Evolutionary conservation across 2,329 filamentous ascomycete genomes (phyloP), one percentile per base, ranked within the genome.

Genomic region (Epichloe glyceriae): DNA sequence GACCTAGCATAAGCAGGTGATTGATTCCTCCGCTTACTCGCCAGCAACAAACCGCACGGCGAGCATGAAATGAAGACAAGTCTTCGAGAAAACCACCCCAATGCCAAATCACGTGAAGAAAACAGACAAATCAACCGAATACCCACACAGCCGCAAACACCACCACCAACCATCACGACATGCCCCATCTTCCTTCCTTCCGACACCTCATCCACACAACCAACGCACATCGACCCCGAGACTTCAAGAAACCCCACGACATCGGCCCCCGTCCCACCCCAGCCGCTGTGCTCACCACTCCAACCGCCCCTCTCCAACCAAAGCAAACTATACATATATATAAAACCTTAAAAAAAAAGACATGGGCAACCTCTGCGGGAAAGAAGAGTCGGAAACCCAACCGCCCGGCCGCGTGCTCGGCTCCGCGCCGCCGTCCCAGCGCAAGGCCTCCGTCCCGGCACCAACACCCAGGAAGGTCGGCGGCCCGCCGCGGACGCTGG

Each of bases 321-420:
- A 30, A 10, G 26, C 26, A 30, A 30, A 30, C 26, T 0, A 30
- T 8, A 30, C 0, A 30, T 8, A 30, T 0, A 11, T 19, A 40
- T 7, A 39, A 17, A 39, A 39, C 4, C 20, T 6, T 19, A 19
- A 11, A 39, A n/a, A 39, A 38, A n/a, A 15, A 15, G 39, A 20
- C 39, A 95, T 96, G 90, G 90, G 90, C 53, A 91, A 88, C 66
- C 76, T 88, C 69, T 95, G 87, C 72, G 86, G 88, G 64, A 89
- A 88, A 66, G 76, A 86, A 82, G 67, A 79, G 34, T 70, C 78
- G 55, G 81, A 86, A 59, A 73, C 79, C 66, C 70, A 79, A 49
- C 78, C 79, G 50, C 83, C 85, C 46, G 88, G 88, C 53, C 85
- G 87, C 50, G 78, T 81, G 38, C 74, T 95, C 50, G 84, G 80